phyloP scores from a whole-genome alignment of 2,329 filamentous ascomycete species.

The Keithomyces neogunnii region DNA sequence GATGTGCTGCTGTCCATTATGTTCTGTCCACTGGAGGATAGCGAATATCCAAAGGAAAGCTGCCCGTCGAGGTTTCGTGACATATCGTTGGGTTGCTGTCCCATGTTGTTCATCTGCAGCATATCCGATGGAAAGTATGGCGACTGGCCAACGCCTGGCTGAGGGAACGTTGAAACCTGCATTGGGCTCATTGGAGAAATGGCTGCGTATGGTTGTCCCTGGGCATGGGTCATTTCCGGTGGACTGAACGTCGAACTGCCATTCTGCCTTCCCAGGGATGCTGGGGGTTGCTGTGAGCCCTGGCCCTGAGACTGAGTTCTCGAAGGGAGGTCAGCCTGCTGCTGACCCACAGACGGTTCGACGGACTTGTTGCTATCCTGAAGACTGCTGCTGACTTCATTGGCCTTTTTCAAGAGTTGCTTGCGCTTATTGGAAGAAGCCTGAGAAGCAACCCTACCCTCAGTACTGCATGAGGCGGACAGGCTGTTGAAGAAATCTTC shows the following conservation, averaged over 20 bases:
- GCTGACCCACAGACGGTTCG: conserved; percentile 6
- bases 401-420: conserved; percentile 26
- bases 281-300: conserved; percentile 14
- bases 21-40: background rate
- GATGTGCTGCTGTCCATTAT: conserved; percentile 31
- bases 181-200: conserved; percentile 46
- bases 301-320: conserved; percentile 11
- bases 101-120: conserved; percentile 39
- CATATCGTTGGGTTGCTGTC: conserved; percentile 39
- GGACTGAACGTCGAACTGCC: conserved; percentile 32
- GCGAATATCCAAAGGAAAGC: conserved; percentile 53
- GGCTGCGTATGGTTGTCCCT: conserved; percentile 33
- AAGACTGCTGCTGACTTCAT: conserved; percentile 3
- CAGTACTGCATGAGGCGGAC: conserved; percentile 51
- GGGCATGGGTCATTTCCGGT: conserved; percentile 32
- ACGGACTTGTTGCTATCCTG: conserved; percentile 3
- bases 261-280: conserved; percentile 31
- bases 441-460: conserved; percentile 23
- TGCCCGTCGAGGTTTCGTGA: conserved; percentile 67
- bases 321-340: conserved; percentile 6
- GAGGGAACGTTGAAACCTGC: conserved; percentile 29
- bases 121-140: conserved; percentile 44
- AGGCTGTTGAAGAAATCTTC: conserved; percentile 88
- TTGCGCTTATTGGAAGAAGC: conserved; percentile 25
- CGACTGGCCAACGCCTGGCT: conserved; percentile 23